Base-by-base conservation (phyloP, 2,329 filamentous ascomycete species). In the Dothistroma pini region DNA sequence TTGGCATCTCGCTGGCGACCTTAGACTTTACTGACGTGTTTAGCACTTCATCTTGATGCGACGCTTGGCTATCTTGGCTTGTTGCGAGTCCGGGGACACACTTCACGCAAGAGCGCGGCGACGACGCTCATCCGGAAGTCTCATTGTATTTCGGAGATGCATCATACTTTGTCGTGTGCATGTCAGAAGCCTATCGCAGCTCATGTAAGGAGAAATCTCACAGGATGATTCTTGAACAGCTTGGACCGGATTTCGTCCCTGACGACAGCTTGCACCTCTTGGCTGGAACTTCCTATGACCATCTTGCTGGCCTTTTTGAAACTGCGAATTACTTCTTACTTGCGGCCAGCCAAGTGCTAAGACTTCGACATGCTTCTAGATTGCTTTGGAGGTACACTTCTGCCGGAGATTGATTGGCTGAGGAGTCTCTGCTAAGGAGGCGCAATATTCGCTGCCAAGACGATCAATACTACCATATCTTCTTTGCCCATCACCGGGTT, bases 351-450 rank as follows among this genome's bases (percentile, higher is more conserved):
- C 82, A 85, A 1, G 80, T 84, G 2, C 80, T 66, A 1, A 76
- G 48, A 16, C 80, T 19, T 74, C 5, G 84, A 61, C 69, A 80
- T 83, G 44, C 85, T 80, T 1, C 82, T 74, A 0, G 83, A 83
- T 79, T 0, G 83, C 83, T 0, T 83, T 83, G 22, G 77, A 80
- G 0, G 81, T 84, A 64, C 84, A 85, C 60, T 84, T 86, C 62
- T 54, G 41, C 48, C 31, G 29, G 25, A 50, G 31, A 47, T 34
- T 29, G 21, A 29, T 12, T 51, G 48, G 32, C 21, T 32, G 31
- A 14, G 34, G 12, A 32, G 19, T 34, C 16, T 32, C 31, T 44
- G 21, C 21, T 21, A 32, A 22, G 41, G 35, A n/a, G 41, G 32
- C 22, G 21, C 41, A 47, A 35, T 31, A 2, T 29, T 29, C 38